Base-by-base conservation (phyloP, 2,329 filamentous ascomycete species). In the Fusarium mexicanum region DNA sequence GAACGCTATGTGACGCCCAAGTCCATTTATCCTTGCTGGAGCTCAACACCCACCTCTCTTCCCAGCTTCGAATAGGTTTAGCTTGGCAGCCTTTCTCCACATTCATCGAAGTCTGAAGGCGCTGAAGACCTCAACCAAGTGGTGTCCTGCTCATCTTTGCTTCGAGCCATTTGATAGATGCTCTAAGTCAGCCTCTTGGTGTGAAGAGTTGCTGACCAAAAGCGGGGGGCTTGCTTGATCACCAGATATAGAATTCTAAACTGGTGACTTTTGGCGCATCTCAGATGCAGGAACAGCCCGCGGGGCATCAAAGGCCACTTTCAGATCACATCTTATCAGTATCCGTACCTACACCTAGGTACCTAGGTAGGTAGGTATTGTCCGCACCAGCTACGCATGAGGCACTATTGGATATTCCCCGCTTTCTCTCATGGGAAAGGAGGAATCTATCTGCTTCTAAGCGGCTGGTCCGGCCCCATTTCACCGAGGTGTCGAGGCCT, bases 271-370 rank as follows among this genome's bases (percentile, higher is more conserved):
- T 53, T 58, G 66, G 63, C 53, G 63, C 55, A 67, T 72, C 43
- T 44, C 48, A 72, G 64, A 74, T 75, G 72, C 72, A 74, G 72
- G 72, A 74, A 74, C 72, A 55, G 18, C 29, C 61, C n/a, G 64
- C 26, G n/a, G 48, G 35, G 58, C 40, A 47, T 72, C 46, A 51
- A 62, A 58, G 67, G 59, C 60, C 50, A 50, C 47, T 58, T 58
- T 26, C 46, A 73, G 64, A 69, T 73, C 43, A 40, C 47, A 74
- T 65, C 46, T 64, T 54, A 26, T 37, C 41, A 47, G 54, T 29
- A n/a, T 31, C 31, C n/a, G 26, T 37, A 18, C 17, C 35, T 17
- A 37, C 35, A 18, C 14, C 14, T 17, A 35, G 33, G 33, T 35
- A 35, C 4, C 2, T 26, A 33, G 33, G 33, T 35, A 16, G 33